Evolutionary conservation across 371 early-diverging fungal genomes (phyloP), one percentile per base, ranked within the genome.

Genomic region (Apophysomyces ossiformis): DNA sequence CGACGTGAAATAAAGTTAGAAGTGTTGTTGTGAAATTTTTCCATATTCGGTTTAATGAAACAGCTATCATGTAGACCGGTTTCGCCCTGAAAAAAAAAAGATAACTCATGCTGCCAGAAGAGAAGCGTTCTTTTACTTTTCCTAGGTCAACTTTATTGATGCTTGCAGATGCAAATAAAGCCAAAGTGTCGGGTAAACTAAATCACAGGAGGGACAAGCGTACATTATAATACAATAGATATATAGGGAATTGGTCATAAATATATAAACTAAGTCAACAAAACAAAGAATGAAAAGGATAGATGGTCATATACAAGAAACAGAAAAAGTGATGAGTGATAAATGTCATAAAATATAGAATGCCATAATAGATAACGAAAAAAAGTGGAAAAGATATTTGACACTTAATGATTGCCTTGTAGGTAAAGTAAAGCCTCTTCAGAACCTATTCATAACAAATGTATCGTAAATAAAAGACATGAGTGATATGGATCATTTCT

Each of bases 171-270:
- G 54, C 46, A 45, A 13, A 13, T 18, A 45, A 45, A 21, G 16
- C 21, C 16, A 50, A 50, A 1, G 9, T 21, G 9, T 7, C 4
- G 21, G 21, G 9, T 21, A 7, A 16, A 21, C 21, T 21, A 50
- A 50, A 50, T 7, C 16, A 7, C 9, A 1, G 2, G 21, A 21
- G 21, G 9, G 21, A 50, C 5, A 8, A 21, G 21, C 54, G 16
- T 32, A 50, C 54, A 50, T 50, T 50, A 50, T 50, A 50, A 50
- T 50, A 50, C 47, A 47, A n/a, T 9, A 18, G 46, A 21, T n/a
- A 50, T 50, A 50, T 41, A 50, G 9, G 16, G 5, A 21, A 50
- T 21, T 16, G 21, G 26, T 47, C 32, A 47, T 50, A 50, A 50
- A 21, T 50, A 32, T 50, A 21, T 50, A n/a, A 47, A 16, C 1